Percentiles rank a stretch among this genome's conserved stretches.
Conservation (phyloP, 129 eudicot genomes). For the Lactuca sativa region DNA sequence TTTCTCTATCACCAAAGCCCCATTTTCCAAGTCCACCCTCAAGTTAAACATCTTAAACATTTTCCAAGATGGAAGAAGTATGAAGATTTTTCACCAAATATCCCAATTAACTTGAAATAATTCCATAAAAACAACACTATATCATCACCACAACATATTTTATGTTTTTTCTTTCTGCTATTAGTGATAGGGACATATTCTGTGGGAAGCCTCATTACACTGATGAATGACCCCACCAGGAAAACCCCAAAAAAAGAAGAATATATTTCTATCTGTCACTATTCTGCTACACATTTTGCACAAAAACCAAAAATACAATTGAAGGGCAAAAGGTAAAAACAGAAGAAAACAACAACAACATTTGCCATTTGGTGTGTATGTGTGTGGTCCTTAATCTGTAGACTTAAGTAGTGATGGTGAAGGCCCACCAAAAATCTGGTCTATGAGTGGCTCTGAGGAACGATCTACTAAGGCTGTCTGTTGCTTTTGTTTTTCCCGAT, state of each 20-base stretch:
- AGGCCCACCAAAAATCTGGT: slow-evolving; percentile 51
- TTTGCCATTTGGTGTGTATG: background rate
- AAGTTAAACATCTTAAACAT: too few species aligned
- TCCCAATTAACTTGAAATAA: too few species aligned
- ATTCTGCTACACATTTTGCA: background rate
- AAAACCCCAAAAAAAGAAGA: too few species aligned
- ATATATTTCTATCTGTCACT: too few species aligned
- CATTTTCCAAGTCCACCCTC: too few species aligned
- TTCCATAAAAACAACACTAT: too few species aligned
- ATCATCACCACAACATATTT: background rate
- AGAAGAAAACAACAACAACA: slow-evolving; percentile 9
- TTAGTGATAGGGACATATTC: too few species aligned
- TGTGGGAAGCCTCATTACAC: too few species aligned
- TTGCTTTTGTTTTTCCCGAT: slow-evolving; percentile 65
- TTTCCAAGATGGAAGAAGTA: too few species aligned
- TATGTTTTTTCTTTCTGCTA: background rate
- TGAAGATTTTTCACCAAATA: too few species aligned
- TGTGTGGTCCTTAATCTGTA: slow-evolving; percentile 32
- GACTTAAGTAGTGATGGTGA: slow-evolving; percentile 47
- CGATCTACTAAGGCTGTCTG: slow-evolving; percentile 40
- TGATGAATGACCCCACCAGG: too few species aligned
- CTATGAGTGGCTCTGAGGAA: slow-evolving; percentile 59
- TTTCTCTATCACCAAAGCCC: too few species aligned
- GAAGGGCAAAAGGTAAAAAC: background rate
- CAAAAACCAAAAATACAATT: background rate